Conservation (phyloP, 2,329 filamentous ascomycete genomes). For the Trichocomaceae sp. region DNA sequence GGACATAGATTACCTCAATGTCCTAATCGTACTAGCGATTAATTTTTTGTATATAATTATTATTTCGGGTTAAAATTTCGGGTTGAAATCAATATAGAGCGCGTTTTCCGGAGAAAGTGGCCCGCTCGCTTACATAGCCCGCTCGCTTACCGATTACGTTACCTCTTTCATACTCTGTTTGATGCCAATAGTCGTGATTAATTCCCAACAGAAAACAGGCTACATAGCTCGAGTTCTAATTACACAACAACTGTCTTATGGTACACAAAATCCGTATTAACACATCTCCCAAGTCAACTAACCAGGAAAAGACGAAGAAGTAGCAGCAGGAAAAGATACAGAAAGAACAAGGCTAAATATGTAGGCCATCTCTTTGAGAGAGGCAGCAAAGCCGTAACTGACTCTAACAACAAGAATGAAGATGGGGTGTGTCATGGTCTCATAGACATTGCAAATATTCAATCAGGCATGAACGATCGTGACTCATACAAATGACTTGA, state of each 20-base stretch:
- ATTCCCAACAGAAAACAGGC: neutral
- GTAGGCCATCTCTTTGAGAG: neutral
- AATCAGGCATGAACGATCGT: slow-evolving; percentile 2
- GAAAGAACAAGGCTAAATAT: neutral
- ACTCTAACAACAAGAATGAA: neutral
- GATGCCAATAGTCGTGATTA: neutral
- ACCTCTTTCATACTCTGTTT: neutral
- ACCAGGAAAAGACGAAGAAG: neutral
- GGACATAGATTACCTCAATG: too few species aligned
- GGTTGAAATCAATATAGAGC: too few species aligned
- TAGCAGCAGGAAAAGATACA: neutral
- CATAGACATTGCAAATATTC: neutral
- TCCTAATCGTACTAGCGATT: too few species aligned
- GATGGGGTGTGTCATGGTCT: neutral
- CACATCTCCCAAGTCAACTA: neutral
- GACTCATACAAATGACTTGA: neutral
- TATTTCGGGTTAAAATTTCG: too few species aligned
- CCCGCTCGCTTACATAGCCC: too few species aligned
- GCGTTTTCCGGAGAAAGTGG: too few species aligned
- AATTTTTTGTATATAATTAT: too few species aligned
- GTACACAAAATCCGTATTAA: neutral
- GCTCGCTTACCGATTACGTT: too few species aligned
- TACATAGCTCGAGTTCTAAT: neutral
- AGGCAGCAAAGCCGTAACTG: neutral
- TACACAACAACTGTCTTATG: neutral